Conservation (phyloP, 2,329 filamentous ascomycete genomes). For the Aspergillus uvarum region DNA sequence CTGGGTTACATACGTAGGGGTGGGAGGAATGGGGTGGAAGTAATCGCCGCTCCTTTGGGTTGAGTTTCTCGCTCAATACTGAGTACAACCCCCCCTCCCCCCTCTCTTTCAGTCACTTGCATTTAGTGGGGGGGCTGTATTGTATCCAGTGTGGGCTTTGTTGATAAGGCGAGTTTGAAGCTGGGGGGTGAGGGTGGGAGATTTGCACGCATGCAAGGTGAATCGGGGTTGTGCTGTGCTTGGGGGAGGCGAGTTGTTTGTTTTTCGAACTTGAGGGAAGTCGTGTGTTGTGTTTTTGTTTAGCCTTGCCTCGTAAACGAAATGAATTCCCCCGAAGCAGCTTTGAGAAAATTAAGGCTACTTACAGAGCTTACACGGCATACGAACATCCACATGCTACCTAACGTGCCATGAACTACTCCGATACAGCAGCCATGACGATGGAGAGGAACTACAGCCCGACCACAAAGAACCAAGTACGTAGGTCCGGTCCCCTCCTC, state of each 20-base stretch:
- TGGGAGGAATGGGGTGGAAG: neutral
- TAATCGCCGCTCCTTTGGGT: neutral
- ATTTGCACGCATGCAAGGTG: neutral
- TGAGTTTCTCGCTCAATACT: no score
- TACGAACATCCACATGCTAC: neutral
- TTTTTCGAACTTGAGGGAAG: no score
- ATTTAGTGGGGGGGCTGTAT: neutral
- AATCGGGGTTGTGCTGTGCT: no score
- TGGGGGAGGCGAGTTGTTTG: no score
- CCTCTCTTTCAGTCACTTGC: neutral
- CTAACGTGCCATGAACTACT: neutral
- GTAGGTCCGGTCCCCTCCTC: no score
- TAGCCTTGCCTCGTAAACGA: no score
- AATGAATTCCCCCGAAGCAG: no score
- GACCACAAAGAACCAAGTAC: no score
- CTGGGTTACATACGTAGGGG: neutral
- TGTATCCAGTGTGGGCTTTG: neutral
- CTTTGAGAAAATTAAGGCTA: neutral
- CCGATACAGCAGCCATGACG: neutral
- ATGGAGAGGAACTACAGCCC: neutral
- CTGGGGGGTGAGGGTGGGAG: no score
- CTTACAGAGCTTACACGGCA: neutral
- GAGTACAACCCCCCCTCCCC: no score
- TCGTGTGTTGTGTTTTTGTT: no score
- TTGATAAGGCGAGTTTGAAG: neutral